Base-by-base conservation (phyloP, 805 yeast species). In the Hanseniaspora hatyaiensis region DNA sequence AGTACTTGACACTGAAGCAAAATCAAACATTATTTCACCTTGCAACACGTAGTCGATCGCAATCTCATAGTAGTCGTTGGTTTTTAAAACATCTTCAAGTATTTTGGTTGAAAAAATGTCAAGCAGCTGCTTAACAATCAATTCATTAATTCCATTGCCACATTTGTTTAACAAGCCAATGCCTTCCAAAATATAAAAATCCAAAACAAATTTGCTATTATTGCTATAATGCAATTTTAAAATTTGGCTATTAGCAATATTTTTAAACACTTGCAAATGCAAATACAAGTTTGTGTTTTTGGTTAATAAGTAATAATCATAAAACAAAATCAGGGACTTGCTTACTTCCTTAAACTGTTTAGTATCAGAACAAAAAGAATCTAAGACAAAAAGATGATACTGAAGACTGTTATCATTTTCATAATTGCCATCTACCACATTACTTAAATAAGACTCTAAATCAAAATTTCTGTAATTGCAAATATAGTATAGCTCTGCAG, bases 241-340 rank as follows among this genome's bases (percentile, higher is more conserved):
- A 0, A 6, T 12, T 3, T 28, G n/a, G 16, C 34, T 29, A 4
- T 20, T 9, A 29, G 29, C 30, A 3, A 44, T 28, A 12, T 29
- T 36, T 30, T 44, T 44, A 3, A 44, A 22, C 3, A 44, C 41
- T 23, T 45, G 41, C 9, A 45, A 31, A 24, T 38, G 49, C 22
- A 45, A 19, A 24, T 30, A 45, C n/a, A 37, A 37, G 20, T 40
- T 37, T 3, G 23, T 9, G 22, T 6, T 37, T 13, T n/a, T 16
- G 18, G 8, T 15, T 2, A 22, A 9, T 8, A 40, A 1, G 9
- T n/a, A 12, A 13, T 40, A 8, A 13, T n/a, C 39, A 23, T 36
- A 36, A 19, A 36, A 36, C 12, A 15, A 23, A 18, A 36, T 29
- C n/a, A 36, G 28, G 6, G 24, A 12, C 4, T 20, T 20, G 5